Evolutionary conservation across 139 green algal species (phyloP).

Genomic region (Chlamydomonas eustigma): DNA sequence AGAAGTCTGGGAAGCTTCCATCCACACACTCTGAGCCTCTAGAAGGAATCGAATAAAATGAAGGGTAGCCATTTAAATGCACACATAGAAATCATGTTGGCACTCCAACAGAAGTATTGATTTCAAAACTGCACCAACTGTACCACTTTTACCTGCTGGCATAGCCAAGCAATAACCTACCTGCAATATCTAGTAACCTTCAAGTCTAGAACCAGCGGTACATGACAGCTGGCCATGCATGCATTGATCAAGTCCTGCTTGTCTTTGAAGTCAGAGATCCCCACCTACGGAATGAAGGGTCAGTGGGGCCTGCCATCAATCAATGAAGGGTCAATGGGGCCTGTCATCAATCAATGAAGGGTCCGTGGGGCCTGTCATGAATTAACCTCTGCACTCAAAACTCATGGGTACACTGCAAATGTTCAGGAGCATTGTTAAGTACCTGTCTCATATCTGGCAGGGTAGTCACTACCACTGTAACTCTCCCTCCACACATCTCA

Average conservation of each 20-base stretch:
- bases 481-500: constrained; percentile 32
- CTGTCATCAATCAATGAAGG: too few species aligned
- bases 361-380: too few species aligned
- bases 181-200: constrained; percentile 33
- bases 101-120: too few species aligned
- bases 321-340: too few species aligned
- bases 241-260: constrained; percentile 49
- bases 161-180: too few species aligned
- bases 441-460: constrained; percentile 34
- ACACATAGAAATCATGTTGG: too few species aligned
- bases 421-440: too few species aligned
- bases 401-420: background rate
- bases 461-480: constrained; percentile 41
- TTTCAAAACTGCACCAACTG: too few species aligned
- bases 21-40: constrained; percentile 45
- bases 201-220: constrained; percentile 47
- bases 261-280: constrained; percentile 43
- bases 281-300: constrained; percentile 11
- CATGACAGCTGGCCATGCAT: constrained; percentile 44
- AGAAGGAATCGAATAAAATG: too few species aligned
- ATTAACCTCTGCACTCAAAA: background rate
- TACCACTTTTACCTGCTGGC: too few species aligned
- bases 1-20: constrained; percentile 53
- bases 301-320: too few species aligned
- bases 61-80: too few species aligned